A percentile compares a stretch with the other conserved stretches of the same genome.
Evolutionary conservation across 176 grass and related monocot species (phyloP).

Genomic region (Ampelocalamus luodianensis): DNA sequence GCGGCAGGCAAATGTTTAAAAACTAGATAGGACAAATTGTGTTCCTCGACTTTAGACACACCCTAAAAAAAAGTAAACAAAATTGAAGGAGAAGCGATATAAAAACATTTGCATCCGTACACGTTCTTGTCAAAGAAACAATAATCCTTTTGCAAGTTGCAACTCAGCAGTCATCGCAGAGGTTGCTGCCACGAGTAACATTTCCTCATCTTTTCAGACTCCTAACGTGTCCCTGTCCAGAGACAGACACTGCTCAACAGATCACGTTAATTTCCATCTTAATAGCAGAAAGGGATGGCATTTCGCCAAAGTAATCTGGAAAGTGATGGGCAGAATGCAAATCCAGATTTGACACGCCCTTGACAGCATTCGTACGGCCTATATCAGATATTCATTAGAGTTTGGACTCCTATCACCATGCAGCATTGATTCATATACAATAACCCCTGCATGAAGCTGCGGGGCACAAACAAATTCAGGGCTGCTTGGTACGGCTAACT

Average conservation of each 20-base stretch:
- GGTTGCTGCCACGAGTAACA: constrained; percentile 6
- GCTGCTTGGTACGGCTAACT: no score
- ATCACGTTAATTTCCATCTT: background rate
- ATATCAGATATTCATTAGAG: background rate
- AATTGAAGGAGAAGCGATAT: background rate
- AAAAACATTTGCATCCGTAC: background rate
- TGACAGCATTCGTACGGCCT: background rate
- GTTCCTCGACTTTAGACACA: background rate
- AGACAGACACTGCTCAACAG: background rate
- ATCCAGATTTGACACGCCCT: constrained; percentile 18
- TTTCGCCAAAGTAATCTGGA: background rate
- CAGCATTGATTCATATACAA: background rate
- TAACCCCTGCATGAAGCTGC: background rate
- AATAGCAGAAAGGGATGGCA: constrained; percentile 14
- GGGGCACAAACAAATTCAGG: background rate
- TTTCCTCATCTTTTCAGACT: background rate
- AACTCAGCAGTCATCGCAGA: background rate
- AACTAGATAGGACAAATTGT: background rate
- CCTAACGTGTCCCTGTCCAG: background rate
- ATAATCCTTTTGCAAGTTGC: constrained; percentile 9
- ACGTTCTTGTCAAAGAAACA: constrained; percentile 38
- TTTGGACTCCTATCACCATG: background rate
- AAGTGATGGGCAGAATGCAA: background rate
- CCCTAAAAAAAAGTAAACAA: background rate
- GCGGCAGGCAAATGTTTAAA: constrained; percentile 2